A percentile compares a stretch with the other conserved stretches of the same genome.
These are phyloP conservation scores for Apiotrichum siamense DNA, from an alignment of 1,284 basidiomycete species.

Conservation along the genomic window DNA sequence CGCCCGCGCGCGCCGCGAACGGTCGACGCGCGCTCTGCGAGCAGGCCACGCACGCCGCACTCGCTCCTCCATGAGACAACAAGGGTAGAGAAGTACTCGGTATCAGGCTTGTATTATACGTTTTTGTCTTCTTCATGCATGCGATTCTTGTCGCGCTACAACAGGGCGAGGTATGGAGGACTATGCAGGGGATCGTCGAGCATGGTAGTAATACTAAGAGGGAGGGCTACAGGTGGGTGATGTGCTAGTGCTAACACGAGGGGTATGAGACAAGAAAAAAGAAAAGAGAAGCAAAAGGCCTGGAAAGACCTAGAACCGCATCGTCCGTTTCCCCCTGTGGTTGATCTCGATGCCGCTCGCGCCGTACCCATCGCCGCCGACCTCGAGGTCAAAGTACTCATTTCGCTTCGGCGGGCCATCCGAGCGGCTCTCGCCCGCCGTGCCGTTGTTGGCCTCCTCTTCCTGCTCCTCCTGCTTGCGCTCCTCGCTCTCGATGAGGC, in stretches of 20 bases:
- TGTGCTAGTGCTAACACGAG: no score
- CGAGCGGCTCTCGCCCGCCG: slow-evolving; percentile 10
- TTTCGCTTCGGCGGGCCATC: slow-evolving; percentile 17
- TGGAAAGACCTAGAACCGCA: slow-evolving; percentile 12
- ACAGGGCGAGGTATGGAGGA: neutral
- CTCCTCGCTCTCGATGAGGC: slow-evolving; percentile 71
- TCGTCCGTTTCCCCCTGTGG: slow-evolving; percentile 16
- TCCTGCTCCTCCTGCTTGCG: slow-evolving; percentile 60
- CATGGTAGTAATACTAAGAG: neutral
- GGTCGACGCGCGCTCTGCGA: no score
- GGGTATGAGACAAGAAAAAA: neutral
- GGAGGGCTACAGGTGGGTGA: neutral
- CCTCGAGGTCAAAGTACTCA: slow-evolving; percentile 19
- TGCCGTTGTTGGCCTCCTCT: slow-evolving; percentile 54
- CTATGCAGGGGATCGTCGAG: slow-evolving; percentile 3
- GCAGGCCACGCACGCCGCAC: no score
- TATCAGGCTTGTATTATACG: neutral
- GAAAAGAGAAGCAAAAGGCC: neutral
- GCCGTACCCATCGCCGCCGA: slow-evolving; percentile 11
- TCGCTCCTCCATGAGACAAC: neutral
- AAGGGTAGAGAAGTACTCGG: neutral
- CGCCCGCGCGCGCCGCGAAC: no score
- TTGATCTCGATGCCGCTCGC: slow-evolving; percentile 1
- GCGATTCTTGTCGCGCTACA: neutral
- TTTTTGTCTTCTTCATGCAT: slow-evolving; percentile 3